A percentile compares a stretch with the other conserved stretches of the same genome.
Evolutionary conservation across 768 basidiomycete genomes (phyloP).

Genomic region (Tubosaeta sp.): DNA sequence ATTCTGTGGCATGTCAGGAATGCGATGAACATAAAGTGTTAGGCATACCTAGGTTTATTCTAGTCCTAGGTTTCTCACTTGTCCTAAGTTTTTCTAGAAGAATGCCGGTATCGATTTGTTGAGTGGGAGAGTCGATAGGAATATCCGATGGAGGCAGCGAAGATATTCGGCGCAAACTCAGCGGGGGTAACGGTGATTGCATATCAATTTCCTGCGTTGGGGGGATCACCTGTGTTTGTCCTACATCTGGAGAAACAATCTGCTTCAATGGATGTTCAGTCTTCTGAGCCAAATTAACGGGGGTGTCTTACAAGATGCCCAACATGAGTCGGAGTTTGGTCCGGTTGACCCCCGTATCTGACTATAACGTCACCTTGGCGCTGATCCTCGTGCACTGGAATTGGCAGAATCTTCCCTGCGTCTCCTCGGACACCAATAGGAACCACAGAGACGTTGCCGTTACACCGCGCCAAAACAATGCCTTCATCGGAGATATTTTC

Average conservation of each 20-base stretch:
- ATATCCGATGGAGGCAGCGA: slow-evolving; percentile 30
- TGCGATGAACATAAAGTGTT: slow-evolving; percentile 21
- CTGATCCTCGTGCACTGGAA: slow-evolving; percentile 24
- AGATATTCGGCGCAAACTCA: slow-evolving; percentile 4
- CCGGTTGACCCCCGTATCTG: slow-evolving; percentile 48
- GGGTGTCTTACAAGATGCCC: slow-evolving; percentile 47
- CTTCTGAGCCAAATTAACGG: neutral
- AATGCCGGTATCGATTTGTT: slow-evolving; percentile 15
- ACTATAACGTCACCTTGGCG: slow-evolving; percentile 3
- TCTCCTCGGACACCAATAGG: slow-evolving; percentile 59
- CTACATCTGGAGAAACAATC: slow-evolving; percentile 30
- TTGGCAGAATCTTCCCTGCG: slow-evolving; percentile 50
- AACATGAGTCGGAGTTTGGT: slow-evolving; percentile 49
- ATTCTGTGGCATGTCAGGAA: slow-evolving; percentile 19
- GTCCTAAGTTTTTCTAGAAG: slow-evolving; percentile 1
- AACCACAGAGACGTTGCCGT: slow-evolving; percentile 16
- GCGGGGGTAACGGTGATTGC: slow-evolving; percentile 20
- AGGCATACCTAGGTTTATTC: slow-evolving; percentile 45
- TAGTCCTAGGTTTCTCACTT: slow-evolving; percentile 4
- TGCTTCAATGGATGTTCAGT: slow-evolving; percentile 5
- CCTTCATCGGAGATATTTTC: slow-evolving; percentile 39
- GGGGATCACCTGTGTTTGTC: slow-evolving; percentile 49
- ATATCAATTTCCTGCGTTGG: slow-evolving; percentile 29
- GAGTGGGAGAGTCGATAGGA: slow-evolving; percentile 20
- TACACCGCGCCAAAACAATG: slow-evolving; percentile 24